These are phyloP conservation scores for Phytomonas sp. DNA, from an alignment of 208 protist genomes.

Conservation along the genomic window DNA sequence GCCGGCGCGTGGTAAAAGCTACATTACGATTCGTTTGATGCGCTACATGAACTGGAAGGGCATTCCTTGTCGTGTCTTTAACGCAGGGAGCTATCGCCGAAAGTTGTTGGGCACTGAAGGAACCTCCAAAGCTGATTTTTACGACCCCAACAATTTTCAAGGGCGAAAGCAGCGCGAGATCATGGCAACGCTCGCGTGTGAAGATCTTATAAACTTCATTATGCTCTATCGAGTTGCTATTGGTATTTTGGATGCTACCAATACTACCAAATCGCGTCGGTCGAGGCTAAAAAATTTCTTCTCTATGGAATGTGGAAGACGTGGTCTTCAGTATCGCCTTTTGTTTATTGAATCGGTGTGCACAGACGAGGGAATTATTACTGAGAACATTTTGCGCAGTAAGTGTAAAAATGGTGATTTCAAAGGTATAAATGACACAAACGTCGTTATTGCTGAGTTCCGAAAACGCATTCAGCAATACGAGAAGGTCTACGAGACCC, in stretches of 20 bases:
- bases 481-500: conserved; percentile 86
- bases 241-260: conserved; percentile 89
- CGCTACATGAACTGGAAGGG: conserved; percentile 91
- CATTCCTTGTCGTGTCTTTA: conserved; percentile 83
- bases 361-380: conserved; percentile 82
- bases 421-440: conserved; percentile 70
- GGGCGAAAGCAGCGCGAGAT: conserved; percentile 66
- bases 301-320: conserved; percentile 22
- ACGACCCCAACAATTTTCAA: conserved; percentile 65
- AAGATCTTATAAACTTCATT: conserved; percentile 80
- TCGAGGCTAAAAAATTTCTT: conserved; percentile 61
- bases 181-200: conserved; percentile 82
- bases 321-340: conserved; percentile 47
- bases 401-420: conserved; percentile 90
- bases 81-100: conserved; percentile 81
- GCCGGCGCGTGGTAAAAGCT: conserved; percentile 85
- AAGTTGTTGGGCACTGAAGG: conserved; percentile 70
- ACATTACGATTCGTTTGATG: conserved; percentile 69
- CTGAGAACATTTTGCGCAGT: conserved; percentile 80
- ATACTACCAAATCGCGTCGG: conserved; percentile 77
- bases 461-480: conserved; percentile 74
- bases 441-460: conserved; percentile 72
- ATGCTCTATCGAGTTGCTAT: conserved; percentile 45
- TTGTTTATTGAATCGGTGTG: conserved; percentile 92
- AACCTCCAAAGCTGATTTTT: conserved; percentile 61